Percentiles rank a stretch among this genome's conserved stretches.
phyloP scores from a whole-genome alignment of 495 filamentous ascomycete species.

The Letharia columbiana region DNA sequence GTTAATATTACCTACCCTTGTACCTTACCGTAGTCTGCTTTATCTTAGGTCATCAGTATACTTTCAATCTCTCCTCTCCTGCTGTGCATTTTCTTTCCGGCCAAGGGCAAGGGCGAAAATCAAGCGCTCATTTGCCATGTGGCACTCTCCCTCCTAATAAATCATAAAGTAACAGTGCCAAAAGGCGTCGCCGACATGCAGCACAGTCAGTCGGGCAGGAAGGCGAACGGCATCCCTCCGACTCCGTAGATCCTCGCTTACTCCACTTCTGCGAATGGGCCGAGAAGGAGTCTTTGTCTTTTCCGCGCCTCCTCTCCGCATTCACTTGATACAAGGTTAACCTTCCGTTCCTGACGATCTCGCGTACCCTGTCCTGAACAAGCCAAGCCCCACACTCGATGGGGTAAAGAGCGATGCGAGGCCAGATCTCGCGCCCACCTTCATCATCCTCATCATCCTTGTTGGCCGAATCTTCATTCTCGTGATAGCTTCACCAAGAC shows the following conservation, averaged over 20 bases:
- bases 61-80: not conserved
- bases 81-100: not conserved
- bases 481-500: no score
- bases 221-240: not conserved
- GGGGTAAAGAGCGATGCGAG: not conserved
- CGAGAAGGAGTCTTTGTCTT: not conserved
- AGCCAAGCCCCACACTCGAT: not conserved
- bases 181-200: not conserved
- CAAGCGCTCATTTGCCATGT: not conserved
- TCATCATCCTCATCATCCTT: not conserved
- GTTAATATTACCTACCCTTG: no score
- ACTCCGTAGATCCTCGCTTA: not conserved
- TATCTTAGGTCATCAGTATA: no score
- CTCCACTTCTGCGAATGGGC: not conserved
- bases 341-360: constrained; percentile 16
- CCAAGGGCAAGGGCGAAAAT: not conserved
- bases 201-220: not conserved
- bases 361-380: not conserved
- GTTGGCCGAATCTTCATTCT: no score
- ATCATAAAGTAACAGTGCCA: not conserved
- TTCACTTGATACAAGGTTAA: constrained; percentile 6
- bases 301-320: constrained; percentile 14
- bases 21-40: no score
- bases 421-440: constrained; percentile 5
- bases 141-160: not conserved